Evolutionary conservation across 2,329 filamentous ascomycete species (phyloP).

Genomic region (Trichoderma brevicompactum): DNA sequence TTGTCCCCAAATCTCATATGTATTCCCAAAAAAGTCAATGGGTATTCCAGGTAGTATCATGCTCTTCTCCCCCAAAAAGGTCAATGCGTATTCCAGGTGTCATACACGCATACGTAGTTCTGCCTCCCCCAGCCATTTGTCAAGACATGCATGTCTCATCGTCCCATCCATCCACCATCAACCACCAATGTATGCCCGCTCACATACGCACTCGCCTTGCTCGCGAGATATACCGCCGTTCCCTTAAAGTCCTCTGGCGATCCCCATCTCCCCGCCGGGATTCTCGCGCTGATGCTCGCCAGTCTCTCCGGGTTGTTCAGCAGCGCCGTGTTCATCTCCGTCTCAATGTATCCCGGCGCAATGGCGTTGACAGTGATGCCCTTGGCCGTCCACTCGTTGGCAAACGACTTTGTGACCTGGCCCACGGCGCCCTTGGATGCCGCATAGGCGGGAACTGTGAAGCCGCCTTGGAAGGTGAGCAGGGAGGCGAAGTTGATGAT

Average conservation of each 20-base stretch:
- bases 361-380: conserved; percentile 87
- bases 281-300: conserved; percentile 75
- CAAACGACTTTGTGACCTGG: conserved; percentile 82
- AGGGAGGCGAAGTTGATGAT: conserved; percentile 87
- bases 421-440: conserved; percentile 83
- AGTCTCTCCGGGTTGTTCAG: conserved; percentile 72
- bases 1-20: background rate
- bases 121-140: too few relatives aligned
- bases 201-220: conserved; percentile 77
- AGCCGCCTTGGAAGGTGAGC: conserved; percentile 81
- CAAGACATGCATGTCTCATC: conserved; percentile 52
- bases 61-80: too few relatives aligned
- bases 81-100: too few relatives aligned
- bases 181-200: conserved; percentile 81
- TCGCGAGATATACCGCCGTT: conserved; percentile 75
- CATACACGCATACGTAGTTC: too few relatives aligned
- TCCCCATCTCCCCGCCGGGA: conserved; percentile 85
- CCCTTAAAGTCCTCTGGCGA: conserved; percentile 87
- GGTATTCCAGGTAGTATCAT: too few relatives aligned
- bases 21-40: background rate
- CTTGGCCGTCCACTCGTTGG: conserved; percentile 82
- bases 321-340: conserved; percentile 91
- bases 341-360: conserved; percentile 86
- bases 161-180: conserved; percentile 92
- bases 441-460: conserved; percentile 87